Evolutionary conservation across 2,329 filamentous ascomycete species (phyloP), one percentile per base, ranked within the genome.

Genomic region (Aspergillus caelatus): DNA sequence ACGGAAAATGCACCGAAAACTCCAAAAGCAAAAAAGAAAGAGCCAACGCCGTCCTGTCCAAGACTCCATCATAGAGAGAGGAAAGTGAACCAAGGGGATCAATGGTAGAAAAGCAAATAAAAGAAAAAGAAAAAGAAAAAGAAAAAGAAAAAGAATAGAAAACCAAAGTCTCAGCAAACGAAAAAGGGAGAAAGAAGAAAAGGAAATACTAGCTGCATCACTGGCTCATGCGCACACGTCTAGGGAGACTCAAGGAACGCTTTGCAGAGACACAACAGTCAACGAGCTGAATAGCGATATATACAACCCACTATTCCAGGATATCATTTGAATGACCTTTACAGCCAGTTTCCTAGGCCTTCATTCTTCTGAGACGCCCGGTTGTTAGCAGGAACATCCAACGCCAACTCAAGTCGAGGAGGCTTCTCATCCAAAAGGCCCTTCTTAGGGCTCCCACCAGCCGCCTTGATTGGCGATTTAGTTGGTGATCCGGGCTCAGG

Each of bases 361-460:
- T 77, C 72, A 34, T 71, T 70, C 60, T 70, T 67, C 28, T 65
- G 70, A 12, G 69, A 58, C 48, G 57, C 56, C 50, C 65, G 65
- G 10, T 65, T 67, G 60, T 67, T 72, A 43, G 67, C 65, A 21
- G 71, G 69, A 11, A 77, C 65, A 57, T 77, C 75, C 30, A 82
- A 71, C 23, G 76, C 74, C 53, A 83, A 71, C 41, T 89, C 88
- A 66, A 91, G 78, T 76, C 84, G 87, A 14, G 89, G 89, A 28
- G 84, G 81, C 67, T 85, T 83, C 41, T 84, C 82, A 60, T 83
- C 78, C 28, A 77, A 45, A 16, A 74, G 68, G 8, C 74, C 81
- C 75, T 85, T 84, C 73, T 81, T 82, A 43, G 73, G 75, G 63
- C 73, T 78, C 16, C 71, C 77, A 2, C 70, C 62, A 4, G 64